Evolutionary conservation across 2,329 filamentous ascomycete genomes (phyloP), one percentile per base, ranked within the genome.

Genomic region (Plenodomus tracheiphilus): DNA sequence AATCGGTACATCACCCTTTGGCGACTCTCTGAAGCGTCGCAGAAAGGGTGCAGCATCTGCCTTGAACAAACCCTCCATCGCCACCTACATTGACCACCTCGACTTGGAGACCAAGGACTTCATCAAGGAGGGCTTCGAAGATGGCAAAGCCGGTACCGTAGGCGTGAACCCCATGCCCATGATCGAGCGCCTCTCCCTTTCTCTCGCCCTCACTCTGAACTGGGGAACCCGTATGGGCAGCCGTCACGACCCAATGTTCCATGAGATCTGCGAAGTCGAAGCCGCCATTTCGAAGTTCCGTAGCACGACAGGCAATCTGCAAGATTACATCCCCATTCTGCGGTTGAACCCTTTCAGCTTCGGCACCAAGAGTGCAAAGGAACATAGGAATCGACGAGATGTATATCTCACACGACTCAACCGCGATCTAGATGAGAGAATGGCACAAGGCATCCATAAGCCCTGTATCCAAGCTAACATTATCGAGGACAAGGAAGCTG

Each of bases 401-500:
- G 79, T 78, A 17, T 87, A 87, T 54, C 70, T 87, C 30, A 79
- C 73, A 0, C 74, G 71, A 8, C 68, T 88, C 17, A 86, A 87
- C 58, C 66, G 73, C 2, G 82, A 81, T 2, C 71, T 87, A 6
- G 82, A 86, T 47, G 77, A 82, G 18, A 75, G 82, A 1, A 86
- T 87, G 73, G 78, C 77, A 41, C 81, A 81, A 38, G 83, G 83
- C 0, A 83, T 75, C 0, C 78, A 86, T 61, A 79, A 80, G 56
- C 83, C 84, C 0, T 87, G 85, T 61, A 87, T 87, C 37, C 84
- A 87, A 52, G 84, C 83, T 3, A 87, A 86, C 52, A 79, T 87
- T 25, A 85, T 87, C 50, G 71, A 81, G 39, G 84, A 87, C 55
- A 79, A 82, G 56, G 84, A 87, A 32, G 80, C 83, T 0, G 83